Percentiles rank a stretch among this genome's conserved stretches.
Evolutionary conservation across 2,329 filamentous ascomycete genomes (phyloP).

Genomic region (Nemania bipapillata): DNA sequence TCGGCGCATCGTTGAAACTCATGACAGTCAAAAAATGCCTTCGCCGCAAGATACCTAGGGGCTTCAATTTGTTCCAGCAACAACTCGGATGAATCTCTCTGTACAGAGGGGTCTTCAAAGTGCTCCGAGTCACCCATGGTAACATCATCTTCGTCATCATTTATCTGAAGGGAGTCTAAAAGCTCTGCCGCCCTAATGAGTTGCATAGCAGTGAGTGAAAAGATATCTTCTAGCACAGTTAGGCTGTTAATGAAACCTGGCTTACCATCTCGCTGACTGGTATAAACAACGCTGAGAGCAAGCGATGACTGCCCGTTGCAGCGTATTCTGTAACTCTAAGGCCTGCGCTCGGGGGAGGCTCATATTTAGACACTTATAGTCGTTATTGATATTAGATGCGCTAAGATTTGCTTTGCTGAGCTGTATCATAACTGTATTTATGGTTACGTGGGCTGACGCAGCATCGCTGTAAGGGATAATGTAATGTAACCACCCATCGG

Average conservation of each 20-base stretch:
- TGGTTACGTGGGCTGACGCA: neutral
- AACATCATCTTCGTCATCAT: neutral
- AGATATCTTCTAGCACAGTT: neutral
- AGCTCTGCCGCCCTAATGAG: conserved; percentile 10
- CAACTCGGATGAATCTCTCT: neutral
- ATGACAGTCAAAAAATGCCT: conserved; percentile 25
- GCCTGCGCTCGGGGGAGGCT: conserved; percentile 4
- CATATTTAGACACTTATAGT: neutral
- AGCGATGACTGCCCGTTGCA: conserved; percentile 4
- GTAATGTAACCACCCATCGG: neutral
- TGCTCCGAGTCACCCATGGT: neutral
- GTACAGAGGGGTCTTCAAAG: neutral
- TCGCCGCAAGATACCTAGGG: conserved; percentile 19
- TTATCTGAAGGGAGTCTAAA: neutral
- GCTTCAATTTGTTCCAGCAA: conserved; percentile 6
- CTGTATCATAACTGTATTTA: neutral
- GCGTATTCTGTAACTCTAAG: neutral
- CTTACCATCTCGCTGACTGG: conserved; percentile 20
- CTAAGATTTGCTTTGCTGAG: neutral
- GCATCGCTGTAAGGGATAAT: neutral
- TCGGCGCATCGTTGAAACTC: conserved; percentile 18
- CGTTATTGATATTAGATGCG: neutral
- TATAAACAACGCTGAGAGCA: conserved; percentile 23
- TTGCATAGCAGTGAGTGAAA: neutral
- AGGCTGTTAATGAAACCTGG: neutral